These are phyloP conservation scores for Breviolum minutum DNA, from an alignment of 73 alveolate genomes.

Conservation along the genomic window DNA sequence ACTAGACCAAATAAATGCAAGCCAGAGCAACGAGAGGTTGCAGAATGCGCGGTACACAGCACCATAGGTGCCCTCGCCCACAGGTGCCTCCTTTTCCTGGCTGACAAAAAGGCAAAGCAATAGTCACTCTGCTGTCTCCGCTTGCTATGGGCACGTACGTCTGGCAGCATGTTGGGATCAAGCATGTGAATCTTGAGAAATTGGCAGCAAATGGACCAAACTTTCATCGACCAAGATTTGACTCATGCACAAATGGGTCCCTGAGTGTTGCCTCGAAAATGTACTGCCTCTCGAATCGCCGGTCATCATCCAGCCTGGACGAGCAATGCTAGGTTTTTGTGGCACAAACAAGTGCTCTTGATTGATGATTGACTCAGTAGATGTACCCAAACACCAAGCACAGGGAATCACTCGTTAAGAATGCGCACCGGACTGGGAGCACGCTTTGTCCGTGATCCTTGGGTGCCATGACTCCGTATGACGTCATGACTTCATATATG, in stretches of 20 bases:
- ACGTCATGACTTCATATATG: too few relatives aligned
- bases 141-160: too few relatives aligned
- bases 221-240: too few relatives aligned
- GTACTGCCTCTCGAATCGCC: slow-evolving; percentile 82
- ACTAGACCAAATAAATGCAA: background rate
- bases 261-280: slow-evolving; percentile 26
- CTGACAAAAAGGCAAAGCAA: too few relatives aligned
- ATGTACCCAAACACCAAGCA: too few relatives aligned
- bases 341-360: background rate
- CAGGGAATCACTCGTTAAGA: background rate
- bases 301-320: slow-evolving; percentile 82
- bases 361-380: too few relatives aligned
- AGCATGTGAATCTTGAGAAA: too few relatives aligned
- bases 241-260: too few relatives aligned
- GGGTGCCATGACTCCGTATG: background rate
- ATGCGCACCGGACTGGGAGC: background rate
- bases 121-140: background rate
- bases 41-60: slow-evolving; percentile 98
- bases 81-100: slow-evolving; percentile 81
- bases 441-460: slow-evolving; percentile 38
- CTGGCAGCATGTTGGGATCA: too few relatives aligned
- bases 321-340: background rate
- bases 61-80: slow-evolving; percentile 99
- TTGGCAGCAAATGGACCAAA: too few relatives aligned
- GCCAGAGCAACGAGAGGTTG: slow-evolving; percentile 80